Base-by-base conservation (phyloP, 129 eudicot genomes). In the Tagetes erecta region DNA sequence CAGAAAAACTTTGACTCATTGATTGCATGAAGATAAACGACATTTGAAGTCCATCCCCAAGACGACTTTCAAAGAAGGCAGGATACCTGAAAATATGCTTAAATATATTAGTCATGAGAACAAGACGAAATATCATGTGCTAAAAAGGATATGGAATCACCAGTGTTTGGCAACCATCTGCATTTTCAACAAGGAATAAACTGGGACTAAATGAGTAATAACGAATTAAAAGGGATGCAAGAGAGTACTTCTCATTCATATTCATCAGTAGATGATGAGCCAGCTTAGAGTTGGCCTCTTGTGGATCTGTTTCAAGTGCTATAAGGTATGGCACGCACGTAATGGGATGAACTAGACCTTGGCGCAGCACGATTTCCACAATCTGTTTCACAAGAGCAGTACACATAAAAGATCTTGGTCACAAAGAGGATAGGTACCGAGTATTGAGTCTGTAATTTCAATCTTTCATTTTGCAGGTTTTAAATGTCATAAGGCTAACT, bases 31-130 rank as follows among this genome's bases (percentile, higher is more conserved):
- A 94, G 31, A 72, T 76, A 84, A 83, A 94, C 59, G 98, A 94
- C 96, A 88, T 77, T 82, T 90, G 98, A 64, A 94, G 97, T 67
- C 98, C 98, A 86, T 94, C 98, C 6, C 97, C 98, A 30, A 94
- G 91, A 34, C 98, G 98, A 70, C 98, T 94, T 75, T 94, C 98
- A 51, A 88, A 88, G 76, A 94, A 94, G 37, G 96, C 86, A 40
- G 98, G 97, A 79, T 94, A 91, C 88, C 98, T 94, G 87, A 78
- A 76, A 78, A 79, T 36, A 84, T 20, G 59, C 68, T 74, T 74
- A n/a, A 14, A 63, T 64, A 65, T 83, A 44, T 79, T 49, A 77
- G 58, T 68, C 68, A 73, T 76, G 72, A 74, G 11, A 44, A 75
- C 8, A 67, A 60, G 47, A 31, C 45, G 12, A 7, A 27, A 37